Conservation (phyloP, 257 asterid genomes). For the Leptodermis oblonga region DNA sequence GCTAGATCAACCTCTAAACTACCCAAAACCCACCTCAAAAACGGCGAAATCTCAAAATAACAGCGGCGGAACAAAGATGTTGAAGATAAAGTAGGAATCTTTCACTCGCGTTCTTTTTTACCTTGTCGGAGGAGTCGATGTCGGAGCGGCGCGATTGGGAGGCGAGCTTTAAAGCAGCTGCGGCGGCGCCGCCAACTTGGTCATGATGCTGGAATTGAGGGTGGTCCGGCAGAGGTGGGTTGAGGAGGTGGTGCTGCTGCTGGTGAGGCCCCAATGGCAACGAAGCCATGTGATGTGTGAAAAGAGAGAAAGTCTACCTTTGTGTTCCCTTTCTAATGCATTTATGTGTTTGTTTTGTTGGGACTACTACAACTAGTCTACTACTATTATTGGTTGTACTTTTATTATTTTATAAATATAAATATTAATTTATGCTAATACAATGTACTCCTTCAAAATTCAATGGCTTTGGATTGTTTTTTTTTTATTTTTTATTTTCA, state of each 20-base stretch:
- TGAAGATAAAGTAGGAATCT: neutral
- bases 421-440: no score
- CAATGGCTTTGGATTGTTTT: no score
- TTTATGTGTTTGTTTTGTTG: neutral
- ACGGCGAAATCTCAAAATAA: neutral
- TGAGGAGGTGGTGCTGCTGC: constrained; percentile 39
- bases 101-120: neutral
- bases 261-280: constrained; percentile 77
- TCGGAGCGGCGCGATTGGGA: constrained; percentile 35
- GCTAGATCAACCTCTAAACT: constrained; percentile 34
- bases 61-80: neutral
- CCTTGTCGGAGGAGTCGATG: constrained; percentile 65
- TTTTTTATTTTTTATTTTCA: no score
- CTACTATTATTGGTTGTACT: neutral
- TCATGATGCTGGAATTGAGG: constrained; percentile 35
- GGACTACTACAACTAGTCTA: neutral
- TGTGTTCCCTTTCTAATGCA: constrained; percentile 13
- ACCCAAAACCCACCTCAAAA: constrained; percentile 10
- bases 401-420: no score
- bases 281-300: constrained; percentile 71
- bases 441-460: neutral
- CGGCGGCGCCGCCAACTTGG: constrained; percentile 36
- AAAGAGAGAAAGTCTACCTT: constrained; percentile 5
- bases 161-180: constrained; percentile 45
- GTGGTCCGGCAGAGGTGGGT: constrained; percentile 36